Evolutionary conservation across 169 alveolate genomes (phyloP), one percentile per base, ranked within the genome.

Genomic region (Eimeria necatrix): DNA sequence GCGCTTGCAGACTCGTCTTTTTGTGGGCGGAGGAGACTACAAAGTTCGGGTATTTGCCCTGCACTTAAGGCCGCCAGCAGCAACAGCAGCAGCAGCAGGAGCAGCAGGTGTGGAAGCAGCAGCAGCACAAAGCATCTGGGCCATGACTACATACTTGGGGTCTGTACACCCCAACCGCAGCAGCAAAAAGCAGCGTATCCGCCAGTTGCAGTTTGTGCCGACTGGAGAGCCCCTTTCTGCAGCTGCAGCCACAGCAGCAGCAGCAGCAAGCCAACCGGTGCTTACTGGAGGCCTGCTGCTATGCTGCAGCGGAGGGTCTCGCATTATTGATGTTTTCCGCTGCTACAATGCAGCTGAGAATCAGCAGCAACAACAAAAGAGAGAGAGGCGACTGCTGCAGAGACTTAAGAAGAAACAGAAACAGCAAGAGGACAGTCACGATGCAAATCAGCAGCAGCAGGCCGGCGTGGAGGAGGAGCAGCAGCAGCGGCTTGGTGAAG

Each of bases 1-100:
- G 41, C 26, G 52, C 18, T 22, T 60, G 49, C 91, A 92, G 95
- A 74, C 91, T 7, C 95, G 95, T 48, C 68, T 92, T 32, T 61
- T 92, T 22, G 95, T 78, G 3, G 95, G 95, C 3, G 71, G 92
- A n/a, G 76, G 68, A 26, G 95, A 92, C 68, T 88, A 49, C 46
- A 16, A 60, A 46, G 56, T 92, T n/a, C 95, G 95, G 60, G 92
- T 92, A 16, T 92, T 51, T 24, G 76, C 73, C 18, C 84, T 92
- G 85, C 81, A 92, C 87, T 49, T 48, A 48, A 32, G 32, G 56
- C 71, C 78, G 24, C 80, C 76, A 51, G 84, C 41, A 22, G 76
- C 56, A 46, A 26, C 86, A 41, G 53, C 94, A 64, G 18, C 52
- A n/a, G 80, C 49, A 24, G 71, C 53, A 24, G 16, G 49, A n/a